Evolutionary conservation across 306 rosid species (phyloP), one percentile per base, ranked within the genome.

Genomic region (Ormosia semicastrata): DNA sequence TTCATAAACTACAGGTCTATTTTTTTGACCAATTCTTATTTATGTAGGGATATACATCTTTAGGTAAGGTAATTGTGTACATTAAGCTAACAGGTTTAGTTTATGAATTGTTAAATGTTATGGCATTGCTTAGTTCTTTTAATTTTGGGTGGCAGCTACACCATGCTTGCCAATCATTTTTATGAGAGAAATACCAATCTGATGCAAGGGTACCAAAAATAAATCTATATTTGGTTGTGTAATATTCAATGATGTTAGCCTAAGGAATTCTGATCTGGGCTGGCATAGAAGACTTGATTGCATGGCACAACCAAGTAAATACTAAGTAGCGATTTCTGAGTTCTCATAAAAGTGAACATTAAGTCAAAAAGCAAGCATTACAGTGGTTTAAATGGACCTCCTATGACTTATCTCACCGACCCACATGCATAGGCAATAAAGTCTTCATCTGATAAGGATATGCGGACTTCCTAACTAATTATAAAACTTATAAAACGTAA

Each of bases 71-170:
- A 32, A 18, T n/a, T n/a, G 3, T 12, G 41, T 66, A 5, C 33
- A 3, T n/a, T 63, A 60, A 29, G 40, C 49, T 39, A 30, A 30
- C 32, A 13, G 50, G 50, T 46, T 46, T 73, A 39, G 57, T 52
- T 71, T 53, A 15, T 56, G 18, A 46, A 65, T 73, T 53, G 56
- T 6, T 66, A 57, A 5, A 39, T 59, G 67, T 18, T 33, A 49
- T 59, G 82, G 36, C 68, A 41, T 80, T 30, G 36, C 2, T 47
- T 68, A 71, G 73, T 47, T 52, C 29, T 80, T 49, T 59, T 40
- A 63, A 17, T 70, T 72, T 18, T 17, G 11, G 18, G 14, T 54
- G 11, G 58, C 69, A 65, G 71, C 63, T 56, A 30, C 60, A 15
- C 44, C 13, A 30, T 50, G 34, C 2, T 32, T 58, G 10, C 34